These are phyloP conservation scores for Populus tremula DNA, from an alignment of 345 rosid species.

Conservation along the genomic window DNA sequence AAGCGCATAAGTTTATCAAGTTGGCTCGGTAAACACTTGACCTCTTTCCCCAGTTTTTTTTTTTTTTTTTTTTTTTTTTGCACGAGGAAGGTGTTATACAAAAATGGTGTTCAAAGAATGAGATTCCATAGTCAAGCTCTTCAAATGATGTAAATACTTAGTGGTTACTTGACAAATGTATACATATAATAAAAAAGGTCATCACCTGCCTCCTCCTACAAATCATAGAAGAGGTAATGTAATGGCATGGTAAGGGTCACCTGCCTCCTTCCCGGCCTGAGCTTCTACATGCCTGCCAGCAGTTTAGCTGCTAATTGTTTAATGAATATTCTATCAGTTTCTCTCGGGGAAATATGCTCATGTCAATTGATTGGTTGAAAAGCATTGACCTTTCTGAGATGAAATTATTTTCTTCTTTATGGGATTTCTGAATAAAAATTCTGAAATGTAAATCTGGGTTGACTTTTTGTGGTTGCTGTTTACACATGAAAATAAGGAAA, in stretches of 20 bases:
- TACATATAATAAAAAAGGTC: neutral
- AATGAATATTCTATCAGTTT: neutral
- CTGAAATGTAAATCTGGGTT: too few relatives aligned
- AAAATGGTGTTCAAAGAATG: too few relatives aligned
- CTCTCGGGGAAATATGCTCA: neutral
- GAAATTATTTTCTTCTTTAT: neutral
- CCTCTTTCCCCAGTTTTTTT: neutral
- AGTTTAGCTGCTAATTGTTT: neutral
- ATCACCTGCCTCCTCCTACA: too few relatives aligned
- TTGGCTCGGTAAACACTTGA: neutral
- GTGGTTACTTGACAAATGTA: neutral
- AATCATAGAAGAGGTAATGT: neutral
- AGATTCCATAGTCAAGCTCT: too few relatives aligned
- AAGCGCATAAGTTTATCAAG: neutral
- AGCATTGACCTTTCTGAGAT: neutral
- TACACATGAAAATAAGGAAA: too few relatives aligned
- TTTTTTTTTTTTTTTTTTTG: too few relatives aligned
- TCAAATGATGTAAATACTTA: neutral
- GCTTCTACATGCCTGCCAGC: neutral
- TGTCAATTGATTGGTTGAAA: neutral
- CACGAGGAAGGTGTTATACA: too few relatives aligned
- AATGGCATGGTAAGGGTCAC: neutral
- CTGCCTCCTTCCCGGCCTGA: neutral
- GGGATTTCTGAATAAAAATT: neutral
- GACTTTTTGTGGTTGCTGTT: too few relatives aligned